phyloP scores from a whole-genome alignment of 163 green algal genomes.

The Chlamydomonas reinhardtii region DNA sequence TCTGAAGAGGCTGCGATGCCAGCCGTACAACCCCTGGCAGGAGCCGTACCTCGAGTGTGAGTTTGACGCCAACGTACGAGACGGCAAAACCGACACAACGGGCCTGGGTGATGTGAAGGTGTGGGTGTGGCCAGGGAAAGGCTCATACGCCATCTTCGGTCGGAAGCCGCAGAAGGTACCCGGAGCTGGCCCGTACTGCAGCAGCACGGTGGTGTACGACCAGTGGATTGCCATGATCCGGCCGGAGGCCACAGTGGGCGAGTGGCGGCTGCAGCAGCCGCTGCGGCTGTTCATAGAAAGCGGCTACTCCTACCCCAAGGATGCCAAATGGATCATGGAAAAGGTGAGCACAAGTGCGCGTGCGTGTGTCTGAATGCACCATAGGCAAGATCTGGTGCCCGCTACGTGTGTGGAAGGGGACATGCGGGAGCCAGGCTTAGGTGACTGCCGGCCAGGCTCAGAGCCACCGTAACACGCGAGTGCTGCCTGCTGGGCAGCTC shows the following conservation, averaged over 20 bases:
- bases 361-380: neutral
- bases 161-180: constrained; percentile 60
- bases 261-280: constrained; percentile 32
- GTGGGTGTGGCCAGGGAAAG: constrained; percentile 66
- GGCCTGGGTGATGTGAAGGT: constrained; percentile 63
- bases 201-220: constrained; percentile 48
- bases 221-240: constrained; percentile 54
- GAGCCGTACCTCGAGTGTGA: constrained; percentile 54
- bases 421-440: no score
- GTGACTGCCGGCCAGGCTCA: no score
- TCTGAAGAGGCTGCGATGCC: constrained; percentile 22
- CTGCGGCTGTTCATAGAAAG: constrained; percentile 19
- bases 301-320: constrained; percentile 5
- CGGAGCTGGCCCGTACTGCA: constrained; percentile 46
- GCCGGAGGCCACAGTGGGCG: constrained; percentile 2
- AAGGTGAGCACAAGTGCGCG: constrained; percentile 15
- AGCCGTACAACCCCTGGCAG: constrained; percentile 48
- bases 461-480: no score
- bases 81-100: constrained; percentile 48
- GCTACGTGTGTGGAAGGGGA: no score
- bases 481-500: no score
- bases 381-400: no score
- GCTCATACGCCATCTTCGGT: constrained; percentile 69
- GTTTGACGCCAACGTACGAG: constrained; percentile 38
- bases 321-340: constrained; percentile 29